Evolutionary conservation across 2,329 filamentous ascomycete genomes (phyloP), one percentile per base, ranked within the genome.

Genomic region (Fusarium devonianum): DNA sequence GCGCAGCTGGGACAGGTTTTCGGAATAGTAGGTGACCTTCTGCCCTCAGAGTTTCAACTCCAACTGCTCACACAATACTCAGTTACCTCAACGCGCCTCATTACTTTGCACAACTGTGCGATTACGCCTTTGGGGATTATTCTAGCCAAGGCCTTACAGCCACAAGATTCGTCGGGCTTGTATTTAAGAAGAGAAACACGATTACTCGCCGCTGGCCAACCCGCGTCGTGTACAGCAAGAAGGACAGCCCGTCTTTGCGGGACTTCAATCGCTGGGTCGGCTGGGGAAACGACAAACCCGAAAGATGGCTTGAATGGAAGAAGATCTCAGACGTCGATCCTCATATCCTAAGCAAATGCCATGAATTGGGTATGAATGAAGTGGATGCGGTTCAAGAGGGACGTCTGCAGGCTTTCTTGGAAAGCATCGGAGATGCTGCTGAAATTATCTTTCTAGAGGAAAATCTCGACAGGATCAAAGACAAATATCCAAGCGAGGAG

Each of bases 241-340:
- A 33, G 0, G 41, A 44, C 13, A 8, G 35, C 10, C 9, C 61
- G 57, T 4, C 47, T 42, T 3, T 18, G 48, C 13, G 18, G 47
- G 56, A 62, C 9, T 62, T 64, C 8, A 56, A 63, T 26, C 58
- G 60, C 19, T 62, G 46, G 48, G 12, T 66, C 6, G 48, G 61
- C 2, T 68, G 66, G 66, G 39, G 54, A 5, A 35, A 56, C 35
- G 11, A 28, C 11, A 46, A 26, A 18, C 61, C 65, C 3, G 36
- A 53, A 14, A 54, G 59, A 34, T 68, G 65, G 65, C 34, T 69
- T 4, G 66, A 69, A 40, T 69, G 66, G 66, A 61, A 53, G 16
- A 62, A 45, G 18, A 18, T 32, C 11, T 18, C n/a, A 4, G 63
- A 65, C n/a, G 12, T 50, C 9, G 8, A 10, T 10, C 16, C 30